Evolutionary conservation across 2,329 filamentous ascomycete genomes (phyloP), one percentile per base, ranked within the genome.

Genomic region (Myotisia sp.): DNA sequence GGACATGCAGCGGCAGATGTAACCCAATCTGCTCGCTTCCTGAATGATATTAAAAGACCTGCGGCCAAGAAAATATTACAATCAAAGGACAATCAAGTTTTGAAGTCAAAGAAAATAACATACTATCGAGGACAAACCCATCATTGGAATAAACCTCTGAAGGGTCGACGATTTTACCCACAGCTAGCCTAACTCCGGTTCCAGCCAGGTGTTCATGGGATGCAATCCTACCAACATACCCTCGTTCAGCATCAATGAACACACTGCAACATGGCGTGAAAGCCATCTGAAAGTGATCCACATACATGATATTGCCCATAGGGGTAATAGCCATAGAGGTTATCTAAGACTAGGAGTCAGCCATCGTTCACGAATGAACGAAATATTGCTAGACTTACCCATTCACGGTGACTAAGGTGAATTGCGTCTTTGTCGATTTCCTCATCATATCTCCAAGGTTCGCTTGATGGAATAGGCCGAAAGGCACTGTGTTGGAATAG

Each of bases 1-100:
- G 57, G 57, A 16, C 50, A 53, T 2, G 57, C 39, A 1, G 55
- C 49, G 3, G 55, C 57, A 32, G 51, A 58, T 53, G 55, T 59
- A 19, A 58, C 33, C 1, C 54, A 52, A 12, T 45, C 41, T 20
- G 44, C 38, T 3, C 46, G 47, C 17, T 37, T 46, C 34, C 53
- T 50, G 16, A 42, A 42, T 7, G 27, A 26, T 26, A 38, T 32
- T 29, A 28, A 12, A 4, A 21, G 4, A 26, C 22, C 40, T 42
- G 10, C 7, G 13, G 6, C 19, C 13, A 16, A 32, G n/a, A 6
- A 4, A 17, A 30, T 13, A n/a, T n/a, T n/a, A n/a, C n/a, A n/a
- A n/a, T n/a, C n/a, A n/a, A n/a, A n/a, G n/a, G n/a, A n/a, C n/a
- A n/a, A n/a, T n/a, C n/a, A n/a, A n/a, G n/a, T n/a, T n/a, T n/a